Base-by-base conservation (phyloP, 768 basidiomycete genomes). In the Gloeostereum incarnatum region DNA sequence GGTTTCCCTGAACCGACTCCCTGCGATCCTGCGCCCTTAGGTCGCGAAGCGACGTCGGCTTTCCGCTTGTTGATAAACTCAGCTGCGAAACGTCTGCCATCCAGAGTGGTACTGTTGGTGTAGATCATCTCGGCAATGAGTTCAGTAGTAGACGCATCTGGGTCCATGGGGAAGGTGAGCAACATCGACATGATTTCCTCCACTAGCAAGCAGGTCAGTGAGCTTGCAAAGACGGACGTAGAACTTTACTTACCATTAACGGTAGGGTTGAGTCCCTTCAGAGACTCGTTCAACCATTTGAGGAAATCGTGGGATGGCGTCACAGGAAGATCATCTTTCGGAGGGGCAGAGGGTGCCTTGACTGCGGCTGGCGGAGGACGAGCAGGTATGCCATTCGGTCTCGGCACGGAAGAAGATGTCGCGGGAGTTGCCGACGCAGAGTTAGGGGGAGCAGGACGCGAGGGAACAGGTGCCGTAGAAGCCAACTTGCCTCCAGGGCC, bases 181-280 rank as follows among this genome's bases (percentile, higher is more conserved):
- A 99, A 66, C 90, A 98, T 94, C 32, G 86, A 81, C 52, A 90
- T 81, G 54, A 98, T 92, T 49, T 98, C 96, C 56, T 98, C 96
- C 38, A 94, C 93, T 96, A 39, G 6, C 32, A 40, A 32, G 18
- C 14, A 9, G 25, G 6, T 5, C 21, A 10, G 6, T 1, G 24
- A 24, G 21, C 13, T 21, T 14, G 21, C 10, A 16, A 16, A 21
- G 24, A 32, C 4, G 22, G 5, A 17, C 17, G 17, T 30, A 30
- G 25, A 44, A 17, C 20, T 20, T 21, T 16, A 53, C 71, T 40
- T 52, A 88, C 86, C 71, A 50, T 86, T 85, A 35, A 86, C 82
- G 14, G 72, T 63, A 54, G 60, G 69, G 57, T 84, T 81, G 38
- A 83, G 57, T 14, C 83, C 85, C 52, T 87, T 90, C 38, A 99